Base-by-base conservation (phyloP, 192 early-diverging fungal genomes). In the Coemansia sp. region DNA sequence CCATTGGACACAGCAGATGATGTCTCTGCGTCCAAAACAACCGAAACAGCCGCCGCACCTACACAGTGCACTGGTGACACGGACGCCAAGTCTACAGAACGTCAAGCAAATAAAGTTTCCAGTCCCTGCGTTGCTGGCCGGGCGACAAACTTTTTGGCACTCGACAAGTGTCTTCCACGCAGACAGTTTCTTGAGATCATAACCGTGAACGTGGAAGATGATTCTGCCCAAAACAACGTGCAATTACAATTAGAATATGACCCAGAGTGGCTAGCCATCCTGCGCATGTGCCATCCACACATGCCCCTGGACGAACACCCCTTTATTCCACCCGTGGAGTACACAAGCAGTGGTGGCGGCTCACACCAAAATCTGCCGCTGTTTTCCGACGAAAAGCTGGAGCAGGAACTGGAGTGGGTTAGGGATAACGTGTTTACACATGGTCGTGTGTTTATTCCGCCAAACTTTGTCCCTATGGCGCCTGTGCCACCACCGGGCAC, bases 151-250 rank as follows among this genome's bases (percentile, higher is more conserved):
- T 99, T 99, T 66, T 53, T 98, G 33, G 83, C 93, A 3, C 70
- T 99, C n/a, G 97, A 99, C 72, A 98, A 98, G 46, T 99, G 97
- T 46, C 39, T 90, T 18, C 86, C 84, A 2, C 45, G 73, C 4
- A 77, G 89, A 1, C 72, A 89, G 28, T 97, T 92, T 57, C 62
- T 99, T 23, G 90, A 97, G 69, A 82, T 94, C 28, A 48, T 60
- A 14, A 54, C 60, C 9, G 35, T 84, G 3, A 80, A 91, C 52
- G 71, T 85, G 5, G 26, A 79, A n/a, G 75, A 78, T 35, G 75
- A 78, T 35, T 40, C 78, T 36, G 26, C 20, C 24, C 72, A 82
- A 2, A 64, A 48, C n/a, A 36, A 45, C 27, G 20, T 18, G 9
- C 54, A 60, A 0, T 29, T 78, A 0, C 78, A 80, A 33, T 82